Evolutionary conservation across 2,329 filamentous ascomycete genomes (phyloP).

Genomic region (Fusarium sp.): DNA sequence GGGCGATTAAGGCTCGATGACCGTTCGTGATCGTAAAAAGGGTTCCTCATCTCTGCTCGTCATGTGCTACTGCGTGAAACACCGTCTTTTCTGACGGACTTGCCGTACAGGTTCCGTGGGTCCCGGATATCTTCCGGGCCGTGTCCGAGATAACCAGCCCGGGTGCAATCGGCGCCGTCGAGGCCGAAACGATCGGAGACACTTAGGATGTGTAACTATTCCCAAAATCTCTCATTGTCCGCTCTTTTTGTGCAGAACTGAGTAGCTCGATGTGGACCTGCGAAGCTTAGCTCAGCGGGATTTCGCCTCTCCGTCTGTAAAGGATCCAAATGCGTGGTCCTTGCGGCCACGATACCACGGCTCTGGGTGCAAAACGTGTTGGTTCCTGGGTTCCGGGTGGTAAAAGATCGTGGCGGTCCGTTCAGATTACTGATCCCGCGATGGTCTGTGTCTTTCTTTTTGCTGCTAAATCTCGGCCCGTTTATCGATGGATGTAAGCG

Average conservation of each 20-base stretch:
- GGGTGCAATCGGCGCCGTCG: slow-evolving; percentile 21
- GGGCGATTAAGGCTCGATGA: slow-evolving; percentile 10
- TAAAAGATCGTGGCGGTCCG: slow-evolving; percentile 9
- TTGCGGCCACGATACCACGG: slow-evolving; percentile 21
- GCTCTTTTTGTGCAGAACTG: background rate
- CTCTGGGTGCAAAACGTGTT: slow-evolving; percentile 25
- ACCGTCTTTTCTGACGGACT: background rate
- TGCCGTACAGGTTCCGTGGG: slow-evolving; percentile 20
- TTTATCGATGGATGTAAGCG: slow-evolving; percentile 7
- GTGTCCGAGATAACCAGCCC: slow-evolving; percentile 5
- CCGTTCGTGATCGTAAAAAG: background rate
- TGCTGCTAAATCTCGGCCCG: slow-evolving; percentile 27
- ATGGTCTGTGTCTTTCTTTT: slow-evolving; percentile 22
- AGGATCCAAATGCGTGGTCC: slow-evolving; percentile 11
- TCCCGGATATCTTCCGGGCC: slow-evolving; percentile 10
- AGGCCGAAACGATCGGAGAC: background rate
- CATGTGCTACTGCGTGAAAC: background rate
- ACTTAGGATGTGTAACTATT: slow-evolving; percentile 5
- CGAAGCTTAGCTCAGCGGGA: slow-evolving; percentile 10
- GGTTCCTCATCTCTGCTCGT: background rate
- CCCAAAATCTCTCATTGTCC: slow-evolving; percentile 4
- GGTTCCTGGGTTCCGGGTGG: slow-evolving; percentile 1
- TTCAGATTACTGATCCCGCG: slow-evolving; percentile 1
- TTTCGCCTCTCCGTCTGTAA: slow-evolving; percentile 12
- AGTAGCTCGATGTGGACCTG: slow-evolving; percentile 10